Percentiles rank a stretch among this genome's conserved stretches.
Conservation (phyloP, 192 early-diverging fungal genomes). For the Backusella psychrophila region DNA sequence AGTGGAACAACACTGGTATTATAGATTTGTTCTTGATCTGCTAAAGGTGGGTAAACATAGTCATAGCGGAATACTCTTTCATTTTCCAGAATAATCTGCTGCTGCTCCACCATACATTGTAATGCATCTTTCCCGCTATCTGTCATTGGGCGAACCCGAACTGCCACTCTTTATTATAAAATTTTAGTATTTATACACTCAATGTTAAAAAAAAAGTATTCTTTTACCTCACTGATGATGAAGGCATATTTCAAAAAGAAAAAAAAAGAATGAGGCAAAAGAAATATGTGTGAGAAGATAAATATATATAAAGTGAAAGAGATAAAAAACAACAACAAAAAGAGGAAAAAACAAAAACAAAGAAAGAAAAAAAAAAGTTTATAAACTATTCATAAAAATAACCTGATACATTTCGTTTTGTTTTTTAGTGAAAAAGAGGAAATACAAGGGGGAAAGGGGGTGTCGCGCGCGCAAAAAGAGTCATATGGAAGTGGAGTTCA, state of each 20-base stretch:
- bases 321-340: not conserved
- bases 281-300: not conserved
- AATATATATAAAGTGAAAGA: not conserved
- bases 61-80: slow-evolving; percentile 68
- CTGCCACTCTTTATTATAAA: not conserved
- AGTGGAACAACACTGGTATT: slow-evolving; percentile 58
- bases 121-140: not conserved
- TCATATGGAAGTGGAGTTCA: not conserved
- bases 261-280: not conserved
- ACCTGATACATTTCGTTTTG: not conserved
- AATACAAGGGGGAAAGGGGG: not conserved
- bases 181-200: not conserved
- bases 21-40: slow-evolving; percentile 58
- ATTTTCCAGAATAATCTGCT: slow-evolving; percentile 36
- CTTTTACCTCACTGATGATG: not conserved
- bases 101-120: not conserved
- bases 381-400: not conserved
- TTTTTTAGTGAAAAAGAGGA: not conserved
- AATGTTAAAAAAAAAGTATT: not conserved
- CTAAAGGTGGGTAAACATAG: slow-evolving; percentile 57
- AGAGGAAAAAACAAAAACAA: not conserved
- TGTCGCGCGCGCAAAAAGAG: not conserved
- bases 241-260: not conserved
- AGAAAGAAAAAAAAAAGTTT: not conserved
- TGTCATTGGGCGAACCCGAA: not conserved